Base-by-base conservation (phyloP, 1,284 basidiomycete species). In the Malassezia slooffiae region DNA sequence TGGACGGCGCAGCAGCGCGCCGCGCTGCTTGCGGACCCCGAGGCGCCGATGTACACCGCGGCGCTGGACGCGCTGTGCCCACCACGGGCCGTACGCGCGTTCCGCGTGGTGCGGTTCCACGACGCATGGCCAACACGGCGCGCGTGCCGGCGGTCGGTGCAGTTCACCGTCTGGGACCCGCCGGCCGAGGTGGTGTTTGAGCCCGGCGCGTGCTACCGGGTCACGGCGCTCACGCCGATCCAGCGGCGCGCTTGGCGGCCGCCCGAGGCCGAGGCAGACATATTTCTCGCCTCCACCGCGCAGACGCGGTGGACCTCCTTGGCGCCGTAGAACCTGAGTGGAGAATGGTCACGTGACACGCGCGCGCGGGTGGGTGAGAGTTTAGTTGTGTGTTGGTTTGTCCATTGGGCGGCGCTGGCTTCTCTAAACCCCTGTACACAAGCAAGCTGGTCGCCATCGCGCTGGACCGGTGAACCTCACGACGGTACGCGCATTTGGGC, bases 51-150 rank as follows among this genome's bases (percentile, higher is more conserved):
- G 29, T 48, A 44, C 22, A 35, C 34, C 3, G 38, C 36, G 22
- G 31, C 41, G 16, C 15, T 43, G 6, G 64, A 90, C 82, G 70
- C 70, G 13, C 58, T 74, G 12, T 90, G 81, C 60, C 87, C 89
- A 2, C 77, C 80, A 1, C 79, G 90, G 10, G 74, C 83, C 17
- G 81, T 88, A 11, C 79, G 82, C 32, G 79, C 76, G 46, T 93
- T 95, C 70, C 76, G 87, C 17, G 79, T 93, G 4, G 70, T 90
- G 7, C 73, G 81, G 11, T 76, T 84, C 16, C 73, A 77, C 50
- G 91, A 96, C 64, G 80, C 81, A 5, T 47, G 51, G 7, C 41
- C 50, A 1, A 41, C 49, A 0, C 49, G 50, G 4, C 45, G 46
- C 5, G 32, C 36, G 4, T 26, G 39, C 4, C 29, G 38, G 13